Base-by-base conservation (phyloP, 805 yeast species). In the Saccharomycopsis sp. region DNA sequence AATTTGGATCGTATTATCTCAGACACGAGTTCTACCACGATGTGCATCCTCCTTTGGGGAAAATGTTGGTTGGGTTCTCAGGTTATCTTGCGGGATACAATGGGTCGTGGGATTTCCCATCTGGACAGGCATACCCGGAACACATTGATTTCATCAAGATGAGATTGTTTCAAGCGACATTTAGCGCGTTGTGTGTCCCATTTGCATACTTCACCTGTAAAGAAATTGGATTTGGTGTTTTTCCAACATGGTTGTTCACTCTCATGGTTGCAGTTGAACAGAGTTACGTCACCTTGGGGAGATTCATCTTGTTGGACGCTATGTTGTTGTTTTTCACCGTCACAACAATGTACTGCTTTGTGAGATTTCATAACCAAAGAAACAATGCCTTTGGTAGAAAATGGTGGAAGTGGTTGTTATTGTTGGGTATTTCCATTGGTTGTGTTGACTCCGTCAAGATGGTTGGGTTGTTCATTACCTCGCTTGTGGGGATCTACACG, bases 41-140 rank as follows among this genome's bases (percentile, higher is more conserved):
- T 61, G 96, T 89, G 25, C 98, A 89, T 62, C 98, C 98, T 36
- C 98, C 98, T 1, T 66, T 89, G 53, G 97, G 96, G 17, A 89
- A 89, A 61, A 80, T 89, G 81, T 69, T 92, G 46, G 84, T 86
- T 44, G 97, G 94, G 0, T 67, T 85, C 30, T 78, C 88, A 32
- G 96, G 95, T 34, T 85, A 75, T 58, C 58, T 87, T 45, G 89
- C 92, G 30, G 88, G 87, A 12, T 87, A 79, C 62, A 77, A 87
- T 56, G 96, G 97, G 15, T 68, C 80, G 19, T 92, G 88, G 74
- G 84, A 75, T 49, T 92, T 92, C 65, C 89, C 83, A 21, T 81
- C 94, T 36, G 94, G 95, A 38, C 69, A 68, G 35, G 62, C 58
- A 20, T 92, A 81, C 59, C 95, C 95, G 2, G 82, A 74, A 10